Evolutionary conservation across 768 basidiomycete genomes (phyloP).

Genomic region (Psilocybe cyanescens): DNA sequence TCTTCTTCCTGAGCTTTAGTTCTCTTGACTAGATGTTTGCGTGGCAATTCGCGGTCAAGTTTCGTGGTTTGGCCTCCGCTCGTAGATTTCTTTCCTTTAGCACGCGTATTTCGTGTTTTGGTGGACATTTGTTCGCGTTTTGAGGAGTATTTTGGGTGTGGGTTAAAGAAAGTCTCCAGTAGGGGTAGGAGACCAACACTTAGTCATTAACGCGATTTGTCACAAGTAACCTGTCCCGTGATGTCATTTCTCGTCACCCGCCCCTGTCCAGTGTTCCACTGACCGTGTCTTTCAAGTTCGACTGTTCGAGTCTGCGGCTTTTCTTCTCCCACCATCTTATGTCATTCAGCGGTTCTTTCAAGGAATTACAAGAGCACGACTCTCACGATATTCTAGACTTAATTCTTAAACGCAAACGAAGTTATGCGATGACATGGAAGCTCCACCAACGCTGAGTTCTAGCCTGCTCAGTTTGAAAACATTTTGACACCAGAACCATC

Average conservation of each 20-base stretch:
- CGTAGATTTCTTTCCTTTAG: background rate
- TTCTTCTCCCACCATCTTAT: too few species aligned
- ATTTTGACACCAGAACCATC: too few species aligned
- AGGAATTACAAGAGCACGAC: too few species aligned
- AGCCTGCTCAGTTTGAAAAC: too few species aligned
- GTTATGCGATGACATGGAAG: too few species aligned
- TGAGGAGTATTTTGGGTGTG: background rate
- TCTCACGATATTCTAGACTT: too few species aligned
- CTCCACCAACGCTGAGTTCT: too few species aligned
- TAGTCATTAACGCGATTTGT: background rate
- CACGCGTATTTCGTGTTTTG: background rate
- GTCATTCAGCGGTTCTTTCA: too few species aligned
- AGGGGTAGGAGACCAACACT: background rate
- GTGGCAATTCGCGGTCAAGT: background rate
- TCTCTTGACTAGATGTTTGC: background rate
- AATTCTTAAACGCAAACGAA: too few species aligned
- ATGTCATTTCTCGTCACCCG: background rate
- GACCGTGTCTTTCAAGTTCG: too few species aligned
- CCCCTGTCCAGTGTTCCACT: too few species aligned
- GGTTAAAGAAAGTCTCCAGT: background rate
- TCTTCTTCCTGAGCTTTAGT: background rate
- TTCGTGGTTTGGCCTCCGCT: background rate
- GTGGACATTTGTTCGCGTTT: background rate
- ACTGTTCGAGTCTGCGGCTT: too few species aligned
- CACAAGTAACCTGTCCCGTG: background rate